Conservation (phyloP, 2,329 filamentous ascomycete species). For the Cyphellophora europaea region DNA sequence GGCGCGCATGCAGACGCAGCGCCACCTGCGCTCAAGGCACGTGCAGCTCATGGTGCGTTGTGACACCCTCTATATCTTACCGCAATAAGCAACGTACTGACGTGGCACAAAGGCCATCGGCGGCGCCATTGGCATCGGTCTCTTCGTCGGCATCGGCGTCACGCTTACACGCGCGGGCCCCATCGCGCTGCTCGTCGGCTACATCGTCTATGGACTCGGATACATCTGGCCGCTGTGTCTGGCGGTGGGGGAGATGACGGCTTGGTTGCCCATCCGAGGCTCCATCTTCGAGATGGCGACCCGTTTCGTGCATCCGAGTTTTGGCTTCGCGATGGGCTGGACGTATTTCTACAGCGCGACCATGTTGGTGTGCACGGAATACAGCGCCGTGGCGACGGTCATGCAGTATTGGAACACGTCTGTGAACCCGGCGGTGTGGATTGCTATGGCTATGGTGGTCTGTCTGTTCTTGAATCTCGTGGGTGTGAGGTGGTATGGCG, state of each 20-base stretch:
- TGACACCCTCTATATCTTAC: no score
- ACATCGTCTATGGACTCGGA: conserved; percentile 20
- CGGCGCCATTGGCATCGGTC: conserved; percentile 26
- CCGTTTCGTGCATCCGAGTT: conserved; percentile 30
- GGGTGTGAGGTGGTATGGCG: conserved; percentile 45
- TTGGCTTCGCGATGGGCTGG: conserved; percentile 38
- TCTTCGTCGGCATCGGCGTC: conserved; percentile 27
- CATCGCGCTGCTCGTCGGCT: conserved; percentile 26
- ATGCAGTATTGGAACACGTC: conserved; percentile 36
- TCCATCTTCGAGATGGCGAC: conserved; percentile 29
- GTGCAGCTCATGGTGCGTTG: conserved; percentile 32
- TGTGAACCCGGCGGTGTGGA: conserved; percentile 33
- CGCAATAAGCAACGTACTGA: no score
- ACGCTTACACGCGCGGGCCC: conserved; percentile 26
- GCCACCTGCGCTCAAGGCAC: conserved; percentile 27
- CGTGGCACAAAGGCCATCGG: no score
- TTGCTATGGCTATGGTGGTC: conserved; percentile 31
- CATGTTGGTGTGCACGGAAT: conserved; percentile 39
- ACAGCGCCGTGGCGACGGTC: conserved; percentile 33
- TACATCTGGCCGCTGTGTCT: conserved; percentile 24
- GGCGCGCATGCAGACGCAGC: conserved; percentile 23
- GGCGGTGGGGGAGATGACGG: conserved; percentile 31
- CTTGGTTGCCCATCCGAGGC: conserved; percentile 30
- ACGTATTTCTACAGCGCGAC: conserved; percentile 35
- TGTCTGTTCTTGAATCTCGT: conserved; percentile 55